A percentile compares a stretch with the other conserved stretches of the same genome.
Conservation (phyloP, 2,329 filamentous ascomycete genomes). For the Simplicillium aogashimaense region DNA sequence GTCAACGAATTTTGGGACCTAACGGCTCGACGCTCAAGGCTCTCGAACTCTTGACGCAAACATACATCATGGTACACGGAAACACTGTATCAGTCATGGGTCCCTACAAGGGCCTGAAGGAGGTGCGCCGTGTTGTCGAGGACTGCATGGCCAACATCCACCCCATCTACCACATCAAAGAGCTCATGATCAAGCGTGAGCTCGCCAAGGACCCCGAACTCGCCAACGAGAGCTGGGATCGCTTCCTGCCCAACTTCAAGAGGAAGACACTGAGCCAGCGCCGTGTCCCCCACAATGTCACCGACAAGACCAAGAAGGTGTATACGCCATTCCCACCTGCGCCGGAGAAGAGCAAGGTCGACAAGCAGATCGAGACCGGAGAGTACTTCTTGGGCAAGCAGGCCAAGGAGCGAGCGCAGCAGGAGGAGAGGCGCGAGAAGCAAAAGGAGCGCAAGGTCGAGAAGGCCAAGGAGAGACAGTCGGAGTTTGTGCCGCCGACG, state of each 20-base stretch:
- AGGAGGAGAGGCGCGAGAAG: slow-evolving; percentile 72
- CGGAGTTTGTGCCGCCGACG: slow-evolving; percentile 79
- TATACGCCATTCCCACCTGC: slow-evolving; percentile 97
- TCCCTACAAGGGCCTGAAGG: slow-evolving; percentile 84
- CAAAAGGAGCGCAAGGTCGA: slow-evolving; percentile 83
- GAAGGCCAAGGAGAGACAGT: slow-evolving; percentile 74
- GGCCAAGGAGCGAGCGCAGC: slow-evolving; percentile 74
- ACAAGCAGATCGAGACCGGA: slow-evolving; percentile 93
- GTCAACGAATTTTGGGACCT: slow-evolving; percentile 86
- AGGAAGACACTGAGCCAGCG: slow-evolving; percentile 82
- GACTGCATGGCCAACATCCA: slow-evolving; percentile 98
- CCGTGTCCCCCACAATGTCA: slow-evolving; percentile 72
- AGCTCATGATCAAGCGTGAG: slow-evolving; percentile 89
- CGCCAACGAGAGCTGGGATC: slow-evolving; percentile 84
- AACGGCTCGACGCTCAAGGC: slow-evolving; percentile 90
- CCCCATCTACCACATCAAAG: slow-evolving; percentile 71
- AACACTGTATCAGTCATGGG: slow-evolving; percentile 94
- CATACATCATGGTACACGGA: slow-evolving; percentile 91
- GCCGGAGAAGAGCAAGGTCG: slow-evolving; percentile 98
- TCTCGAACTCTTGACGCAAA: slow-evolving; percentile 80
- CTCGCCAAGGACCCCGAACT: slow-evolving; percentile 82
- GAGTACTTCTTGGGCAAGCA: slow-evolving; percentile 94
- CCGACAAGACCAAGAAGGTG: slow-evolving; percentile 84
- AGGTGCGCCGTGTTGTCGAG: slow-evolving; percentile 78
- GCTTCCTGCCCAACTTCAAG: slow-evolving; percentile 96